Evolutionary conservation across 495 filamentous ascomycete genomes (phyloP), one percentile per base, ranked within the genome.

Genomic region (Bacidia gigantensis): DNA sequence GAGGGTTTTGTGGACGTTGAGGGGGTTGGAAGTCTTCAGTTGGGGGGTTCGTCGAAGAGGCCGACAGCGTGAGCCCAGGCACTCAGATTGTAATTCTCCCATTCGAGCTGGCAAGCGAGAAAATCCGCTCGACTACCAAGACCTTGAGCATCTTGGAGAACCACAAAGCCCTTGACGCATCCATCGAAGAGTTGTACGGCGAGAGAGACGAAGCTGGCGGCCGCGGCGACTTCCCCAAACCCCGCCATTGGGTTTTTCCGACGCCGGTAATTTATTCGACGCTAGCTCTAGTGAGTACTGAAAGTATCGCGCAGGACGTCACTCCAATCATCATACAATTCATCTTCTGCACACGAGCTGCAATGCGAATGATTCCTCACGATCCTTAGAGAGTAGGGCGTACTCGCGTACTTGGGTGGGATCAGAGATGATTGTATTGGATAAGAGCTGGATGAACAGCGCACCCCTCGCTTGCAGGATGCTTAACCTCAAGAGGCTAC

Each of bases 1-100:
- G 20, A 57, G 50, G n/a, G 46, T 48, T 14, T 26, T 35, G 1
- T 20, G n/a, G 7, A 50, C 44, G 10, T 40, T 20, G 20, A 26
- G 0, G 10, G 24, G 26, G 43, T 53, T 42, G 11, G 22, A 20
- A 17, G 44, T 23, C 20, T 56, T 57, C 22, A 57, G 42, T 17
- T 32, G n/a, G 18, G 22, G 5, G 51, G 32, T 3, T 50, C 17
- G 3, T 51, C 32, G 14, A 43, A 20, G 47, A 56, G 54, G 35
- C 55, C 55, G 12, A 55, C 52, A 1, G 21, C 22, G 26, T 50
- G 14, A 18, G 57, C 56, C 58, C 60, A 62, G 35, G 55, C 20
- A 3, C 25, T 49, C 3, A 62, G 39, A 0, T 43, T 20, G 17
- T 52, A 54, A 3, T 62, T 40, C 38, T 62, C 47, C 35, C 51